Evolutionary conservation across 345 rosid genomes (phyloP).

Genomic region (Turnera subulata): DNA sequence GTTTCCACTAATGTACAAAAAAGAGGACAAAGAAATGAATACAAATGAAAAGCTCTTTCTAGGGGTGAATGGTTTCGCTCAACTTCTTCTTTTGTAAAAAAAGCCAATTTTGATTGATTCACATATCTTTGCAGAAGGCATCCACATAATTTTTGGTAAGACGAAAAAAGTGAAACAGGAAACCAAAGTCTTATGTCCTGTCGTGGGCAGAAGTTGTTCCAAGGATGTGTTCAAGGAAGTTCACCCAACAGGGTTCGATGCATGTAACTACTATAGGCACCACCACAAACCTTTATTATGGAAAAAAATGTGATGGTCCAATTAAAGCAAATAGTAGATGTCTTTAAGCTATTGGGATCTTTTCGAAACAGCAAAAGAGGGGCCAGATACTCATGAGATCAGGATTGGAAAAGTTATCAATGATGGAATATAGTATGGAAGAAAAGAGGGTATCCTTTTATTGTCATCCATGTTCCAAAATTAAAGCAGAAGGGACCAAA

Average conservation of each 20-base stretch:
- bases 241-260: not conserved
- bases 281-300: not conserved
- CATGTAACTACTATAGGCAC: not conserved
- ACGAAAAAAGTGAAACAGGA: too few relatives aligned
- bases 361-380: not conserved
- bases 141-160: too few relatives aligned
- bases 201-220: not conserved
- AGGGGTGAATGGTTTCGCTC: too few relatives aligned
- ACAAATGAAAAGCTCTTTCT: too few relatives aligned
- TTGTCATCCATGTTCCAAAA: conserved; percentile 8
- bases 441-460: not conserved
- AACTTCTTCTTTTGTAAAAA: too few relatives aligned
- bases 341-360: not conserved
- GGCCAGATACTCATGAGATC: conserved; percentile 3
- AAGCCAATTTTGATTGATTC: too few relatives aligned
- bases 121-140: too few relatives aligned
- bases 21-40: too few relatives aligned
- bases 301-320: not conserved
- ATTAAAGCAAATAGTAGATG: not conserved
- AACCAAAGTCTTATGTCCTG: too few relatives aligned
- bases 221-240: not conserved
- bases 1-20: too few relatives aligned
- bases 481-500: too few relatives aligned
- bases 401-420: not conserved
- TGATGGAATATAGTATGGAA: conserved; percentile 2